phyloP scores from a whole-genome alignment of 441 rosid genomes.

The Kokia cookei region DNA sequence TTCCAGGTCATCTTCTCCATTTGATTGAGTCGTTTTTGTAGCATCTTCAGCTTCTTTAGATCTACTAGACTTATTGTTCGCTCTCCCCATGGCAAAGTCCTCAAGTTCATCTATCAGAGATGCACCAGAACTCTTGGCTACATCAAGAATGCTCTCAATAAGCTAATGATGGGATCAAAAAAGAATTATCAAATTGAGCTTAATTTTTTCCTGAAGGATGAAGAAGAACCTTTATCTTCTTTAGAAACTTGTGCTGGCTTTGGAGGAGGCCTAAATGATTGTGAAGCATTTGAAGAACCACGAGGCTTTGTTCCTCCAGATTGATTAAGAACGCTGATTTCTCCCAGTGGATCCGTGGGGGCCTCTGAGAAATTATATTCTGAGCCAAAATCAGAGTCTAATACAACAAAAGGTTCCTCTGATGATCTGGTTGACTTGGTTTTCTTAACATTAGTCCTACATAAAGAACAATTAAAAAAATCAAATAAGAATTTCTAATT shows the following conservation, averaged over 20 bases:
- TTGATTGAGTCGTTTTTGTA: conserved; percentile 25
- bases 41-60: conserved; percentile 55
- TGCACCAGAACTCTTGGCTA: conserved; percentile 43
- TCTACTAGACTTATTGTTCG: conserved; percentile 35
- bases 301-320: conserved; percentile 26
- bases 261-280: conserved; percentile 61
- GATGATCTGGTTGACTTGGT: conserved; percentile 23
- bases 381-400: conserved; percentile 45
- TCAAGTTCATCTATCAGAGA: conserved; percentile 75
- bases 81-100: conserved; percentile 58
- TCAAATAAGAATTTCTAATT: not conserved
- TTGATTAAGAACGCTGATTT: conserved; percentile 35
- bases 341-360: conserved; percentile 50
- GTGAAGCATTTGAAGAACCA: conserved; percentile 23
- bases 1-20: conserved; percentile 55
- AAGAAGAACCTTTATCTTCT: conserved; percentile 45
- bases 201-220: conserved; percentile 14
- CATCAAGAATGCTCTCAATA: conserved; percentile 15
- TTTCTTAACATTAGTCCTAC: conserved; percentile 25
- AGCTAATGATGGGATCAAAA: conserved; percentile 4
- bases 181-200: not conserved
- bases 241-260: conserved; percentile 53
- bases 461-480: not conserved
- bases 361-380: conserved; percentile 28
- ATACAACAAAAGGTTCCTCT: conserved; percentile 62